Evolutionary conservation across 768 basidiomycete genomes (phyloP), one percentile per base, ranked within the genome.

Genomic region (Podaxis sp.): DNA sequence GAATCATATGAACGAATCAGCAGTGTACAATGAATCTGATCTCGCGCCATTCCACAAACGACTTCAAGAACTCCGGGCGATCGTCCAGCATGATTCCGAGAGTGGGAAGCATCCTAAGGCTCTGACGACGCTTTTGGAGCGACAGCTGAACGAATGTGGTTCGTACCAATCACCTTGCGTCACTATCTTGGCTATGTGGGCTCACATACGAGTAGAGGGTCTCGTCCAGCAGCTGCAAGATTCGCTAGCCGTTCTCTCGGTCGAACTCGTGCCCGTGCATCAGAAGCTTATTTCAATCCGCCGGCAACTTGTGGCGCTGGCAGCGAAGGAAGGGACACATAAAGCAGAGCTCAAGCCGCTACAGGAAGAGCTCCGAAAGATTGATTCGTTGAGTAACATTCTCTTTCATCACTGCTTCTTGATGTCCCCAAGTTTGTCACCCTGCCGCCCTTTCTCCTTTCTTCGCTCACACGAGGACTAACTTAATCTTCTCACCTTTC

Each of bases 1-100:
- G 52, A 88, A 90, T 71, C 93, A 96, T 72, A 92, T 98, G 90
- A 92, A 95, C 74, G 97, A 99, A 73, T 94, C 93, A 1, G 90
- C 90, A 5, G 89, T 94, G 50, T 98, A 98, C 76, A 98, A 94
- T 67, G 93, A 95, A 70, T 77, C 88, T 24, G 94, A 97, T 77
- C 87, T 98, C 33, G 82, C 82, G 29, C 95, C 97, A 1, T 98
- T 98, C 76, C 86, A 89, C 61, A 82, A 83, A 65, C 87, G 97
- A 63, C 76, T 98, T 55, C 78, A 81, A 25, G 91, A 95, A 65
- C 82, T 99, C 43, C 89, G 93, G 64, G 81, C 85, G 64, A 96
- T 98, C 68, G 86, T 99, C 59, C 88, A 89, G 65, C 84, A 88
- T 64, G 95, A 96, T 70, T 81, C 85, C 19, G 88, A 90, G 65